Evolutionary conservation across 2,329 filamentous ascomycete species (phyloP).

Genomic region (Colletotrichum nymphaeae): DNA sequence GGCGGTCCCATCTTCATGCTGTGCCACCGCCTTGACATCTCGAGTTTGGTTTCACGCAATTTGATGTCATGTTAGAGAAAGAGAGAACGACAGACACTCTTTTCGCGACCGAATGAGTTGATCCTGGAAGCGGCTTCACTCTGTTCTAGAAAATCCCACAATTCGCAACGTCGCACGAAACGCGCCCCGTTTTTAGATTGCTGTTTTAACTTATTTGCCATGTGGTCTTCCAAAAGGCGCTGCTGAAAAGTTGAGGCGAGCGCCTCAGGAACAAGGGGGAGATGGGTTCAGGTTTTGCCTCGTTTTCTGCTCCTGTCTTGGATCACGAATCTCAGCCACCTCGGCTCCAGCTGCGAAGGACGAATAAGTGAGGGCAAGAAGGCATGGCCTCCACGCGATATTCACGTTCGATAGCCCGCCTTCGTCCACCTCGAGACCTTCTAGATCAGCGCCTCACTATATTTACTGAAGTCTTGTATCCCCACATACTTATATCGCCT

Average conservation of each 20-base stretch:
- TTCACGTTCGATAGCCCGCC: background rate
- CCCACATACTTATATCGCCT: background rate
- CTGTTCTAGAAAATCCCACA: background rate
- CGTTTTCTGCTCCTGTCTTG: background rate
- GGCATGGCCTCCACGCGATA: background rate
- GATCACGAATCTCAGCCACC: background rate
- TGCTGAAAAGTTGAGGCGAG: conserved; percentile 14
- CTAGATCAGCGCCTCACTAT: conserved; percentile 8
- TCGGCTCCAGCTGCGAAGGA: conserved; percentile 10
- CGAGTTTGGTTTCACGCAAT: conserved; percentile 17
- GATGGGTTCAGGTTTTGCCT: background rate
- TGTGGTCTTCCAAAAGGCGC: background rate
- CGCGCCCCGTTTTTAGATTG: background rate
- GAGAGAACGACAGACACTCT: background rate
- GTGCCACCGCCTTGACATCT: conserved; percentile 33
- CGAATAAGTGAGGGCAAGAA: background rate
- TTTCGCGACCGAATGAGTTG: conserved; percentile 8
- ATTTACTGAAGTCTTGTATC: background rate
- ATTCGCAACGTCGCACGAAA: conserved; percentile 9
- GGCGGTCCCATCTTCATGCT: conserved; percentile 4
- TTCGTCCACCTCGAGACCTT: background rate
- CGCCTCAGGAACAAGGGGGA: background rate
- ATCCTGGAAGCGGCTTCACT: background rate
- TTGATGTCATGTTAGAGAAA: conserved; percentile 6
- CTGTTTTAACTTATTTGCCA: background rate